Conservation (phyloP, 2,329 filamentous ascomycete species). For the Clarireedia sp. region DNA sequence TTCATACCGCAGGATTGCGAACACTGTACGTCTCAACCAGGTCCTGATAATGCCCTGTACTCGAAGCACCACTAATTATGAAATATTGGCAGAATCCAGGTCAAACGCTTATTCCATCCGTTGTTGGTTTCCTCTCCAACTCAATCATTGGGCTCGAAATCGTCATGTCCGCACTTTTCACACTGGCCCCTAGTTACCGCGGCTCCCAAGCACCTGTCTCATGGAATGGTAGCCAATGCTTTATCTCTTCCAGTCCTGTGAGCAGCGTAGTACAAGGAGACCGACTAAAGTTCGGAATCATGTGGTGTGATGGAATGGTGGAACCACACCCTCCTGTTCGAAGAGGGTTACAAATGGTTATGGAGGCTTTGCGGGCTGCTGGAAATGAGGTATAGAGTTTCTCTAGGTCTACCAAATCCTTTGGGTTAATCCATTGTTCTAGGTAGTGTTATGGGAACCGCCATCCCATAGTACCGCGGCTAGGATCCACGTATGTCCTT, state of each 20-base stretch:
- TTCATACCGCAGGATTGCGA: slow-evolving; percentile 46
- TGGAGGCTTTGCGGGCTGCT: not conserved
- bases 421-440: not conserved
- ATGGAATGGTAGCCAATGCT: not conserved
- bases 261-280: slow-evolving; percentile 35
- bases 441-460: slow-evolving; percentile 2
- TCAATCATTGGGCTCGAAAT: slow-evolving; percentile 45
- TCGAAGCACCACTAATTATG: not conserved
- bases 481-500: slow-evolving; percentile 2
- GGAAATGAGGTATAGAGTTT: not conserved
- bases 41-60: not conserved
- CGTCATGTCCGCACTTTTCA: slow-evolving; percentile 25
- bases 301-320: slow-evolving; percentile 42
- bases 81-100: slow-evolving; percentile 31
- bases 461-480: slow-evolving; percentile 6
- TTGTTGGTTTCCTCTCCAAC: slow-evolving; percentile 52
- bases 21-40: slow-evolving; percentile 34
- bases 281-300: slow-evolving; percentile 43
- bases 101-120: slow-evolving; percentile 50
- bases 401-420: not conserved
- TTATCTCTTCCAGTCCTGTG: slow-evolving; percentile 18
- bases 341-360: slow-evolving; percentile 42
- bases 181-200: not conserved
- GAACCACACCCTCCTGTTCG: slow-evolving; percentile 47
- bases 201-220: not conserved